A percentile compares a stretch with the other conserved stretches of the same genome.
Conservation (phyloP, 176 grass and related monocot genomes). For the Oryza meyeriana region DNA sequence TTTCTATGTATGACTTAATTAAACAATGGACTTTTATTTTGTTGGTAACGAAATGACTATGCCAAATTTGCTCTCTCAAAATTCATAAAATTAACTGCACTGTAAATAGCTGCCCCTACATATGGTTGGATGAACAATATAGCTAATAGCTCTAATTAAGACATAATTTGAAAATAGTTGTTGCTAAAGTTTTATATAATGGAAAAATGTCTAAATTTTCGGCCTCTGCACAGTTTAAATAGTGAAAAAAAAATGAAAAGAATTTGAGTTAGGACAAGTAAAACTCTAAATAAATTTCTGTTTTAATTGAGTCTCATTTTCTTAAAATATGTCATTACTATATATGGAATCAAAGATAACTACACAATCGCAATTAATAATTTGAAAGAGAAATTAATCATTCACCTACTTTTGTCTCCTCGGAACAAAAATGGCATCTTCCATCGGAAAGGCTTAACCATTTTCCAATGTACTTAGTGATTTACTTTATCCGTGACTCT, state of each 20-base stretch:
- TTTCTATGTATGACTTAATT: neutral
- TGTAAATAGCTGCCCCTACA: too few relatives aligned
- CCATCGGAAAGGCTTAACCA: neutral
- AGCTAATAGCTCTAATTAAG: neutral
- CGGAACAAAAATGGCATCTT: neutral
- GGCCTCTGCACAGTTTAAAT: too few relatives aligned
- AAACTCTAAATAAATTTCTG: neutral
- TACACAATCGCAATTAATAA: neutral
- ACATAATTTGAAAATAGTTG: neutral
- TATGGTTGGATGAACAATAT: neutral
- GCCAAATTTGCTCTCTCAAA: neutral
- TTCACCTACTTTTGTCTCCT: neutral
- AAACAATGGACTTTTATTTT: neutral
- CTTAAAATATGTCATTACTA: neutral
- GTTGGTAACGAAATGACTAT: neutral
- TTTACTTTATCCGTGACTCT: constrained; percentile 25
- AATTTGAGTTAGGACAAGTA: neutral
- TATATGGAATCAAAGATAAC: neutral
- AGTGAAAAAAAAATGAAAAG: neutral
- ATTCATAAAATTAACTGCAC: neutral
- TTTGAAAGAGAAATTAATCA: neutral
- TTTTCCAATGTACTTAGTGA: constrained; percentile 8
- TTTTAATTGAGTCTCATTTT: neutral
- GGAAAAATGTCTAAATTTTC: neutral
- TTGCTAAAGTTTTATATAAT: neutral